These are phyloP conservation scores for Fragilaria crotonensis DNA, from an alignment of 108 stramenopile species.

Conservation along the genomic window DNA sequence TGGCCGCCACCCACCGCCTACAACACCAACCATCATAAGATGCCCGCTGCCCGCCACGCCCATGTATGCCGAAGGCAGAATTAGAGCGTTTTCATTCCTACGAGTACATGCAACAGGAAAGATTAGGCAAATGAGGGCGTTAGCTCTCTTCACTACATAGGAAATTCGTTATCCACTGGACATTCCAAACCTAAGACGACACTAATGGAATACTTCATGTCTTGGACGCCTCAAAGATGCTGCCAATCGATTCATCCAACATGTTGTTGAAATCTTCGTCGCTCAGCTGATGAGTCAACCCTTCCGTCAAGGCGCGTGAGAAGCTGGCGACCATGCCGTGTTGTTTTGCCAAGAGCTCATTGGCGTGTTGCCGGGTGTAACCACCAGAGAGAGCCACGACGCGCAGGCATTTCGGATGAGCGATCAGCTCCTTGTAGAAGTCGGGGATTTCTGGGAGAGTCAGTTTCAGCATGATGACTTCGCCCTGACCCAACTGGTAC, in stretches of 20 bases:
- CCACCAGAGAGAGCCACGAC: slow-evolving; percentile 78
- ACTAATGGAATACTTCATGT: too few relatives aligned
- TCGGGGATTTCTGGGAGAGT: slow-evolving; percentile 52
- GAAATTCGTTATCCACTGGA: too few relatives aligned
- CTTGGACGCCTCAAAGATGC: slow-evolving; percentile 48
- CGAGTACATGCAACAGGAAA: too few relatives aligned
- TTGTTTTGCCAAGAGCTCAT: slow-evolving; percentile 39
- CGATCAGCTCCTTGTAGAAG: slow-evolving; percentile 52
- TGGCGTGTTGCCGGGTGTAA: slow-evolving; percentile 56
- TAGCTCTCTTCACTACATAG: too few relatives aligned
- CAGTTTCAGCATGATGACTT: slow-evolving; percentile 68
- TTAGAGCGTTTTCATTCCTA: too few relatives aligned
- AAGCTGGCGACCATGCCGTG: slow-evolving; percentile 72
- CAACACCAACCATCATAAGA: too few relatives aligned
- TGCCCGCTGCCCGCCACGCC: too few relatives aligned
- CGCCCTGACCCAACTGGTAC: slow-evolving; percentile 33
- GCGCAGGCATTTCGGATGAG: slow-evolving; percentile 58
- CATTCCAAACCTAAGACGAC: too few relatives aligned
- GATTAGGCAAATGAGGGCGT: too few relatives aligned
- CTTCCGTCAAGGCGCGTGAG: slow-evolving; percentile 71
- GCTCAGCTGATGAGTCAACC: slow-evolving; percentile 39
- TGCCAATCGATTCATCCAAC: slow-evolving; percentile 45
- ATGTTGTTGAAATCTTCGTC: slow-evolving; percentile 47
- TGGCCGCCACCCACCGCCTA: too few relatives aligned
- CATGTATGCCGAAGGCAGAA: too few relatives aligned